Base-by-base conservation (phyloP, 1,284 basidiomycete genomes). In the Puccinia hordei region DNA sequence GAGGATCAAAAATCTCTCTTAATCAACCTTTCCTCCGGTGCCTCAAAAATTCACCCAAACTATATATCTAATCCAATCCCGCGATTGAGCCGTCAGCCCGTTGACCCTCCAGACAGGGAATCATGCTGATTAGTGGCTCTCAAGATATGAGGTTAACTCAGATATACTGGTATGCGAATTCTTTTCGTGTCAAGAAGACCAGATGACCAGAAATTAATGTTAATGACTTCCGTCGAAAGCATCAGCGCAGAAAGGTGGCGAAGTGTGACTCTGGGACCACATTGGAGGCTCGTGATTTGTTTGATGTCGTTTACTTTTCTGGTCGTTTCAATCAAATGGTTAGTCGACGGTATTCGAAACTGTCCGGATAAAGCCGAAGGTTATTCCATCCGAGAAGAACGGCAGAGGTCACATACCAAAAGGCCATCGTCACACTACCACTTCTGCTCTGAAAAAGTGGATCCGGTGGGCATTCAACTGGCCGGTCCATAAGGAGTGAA, bases 351-450 rank as follows among this genome's bases (percentile, higher is more conserved):
- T n/a, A 66, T 66, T 30, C 27, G 35, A 41, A 41, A 27, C 44
- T 66, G 17, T 66, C 65, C 65, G 19, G 38, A 66, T 19, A 41
- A 66, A 44, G 24, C 65, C 24, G 22, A 66, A 66, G 65, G 65
- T n/a, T 66, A 66, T 46, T 66, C 65, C 5, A 66, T 66, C 15
- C 35, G 65, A n/a, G 65, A 66, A n/a, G 35, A 66, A 30, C 65
- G 65, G 24, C 65, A 41, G n/a, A 9, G 65, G 33, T 41, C 65
- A 1, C 44, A 2, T 1, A 66, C n/a, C 1, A 41, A 66, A 35
- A 41, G n/a, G 13, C 8, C 19, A 44, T n/a, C 65, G 5, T n/a
- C 10, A 8, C 41, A 1, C 35, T n/a, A 66, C 44, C n/a, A 41
- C 65, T 9, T n/a, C 65, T 44, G 30, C 57, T 33, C 57, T 12